Percentiles rank a stretch among this genome's conserved stretches.
phyloP scores from a whole-genome alignment of 768 basidiomycete genomes.

The Mycena filopes region DNA sequence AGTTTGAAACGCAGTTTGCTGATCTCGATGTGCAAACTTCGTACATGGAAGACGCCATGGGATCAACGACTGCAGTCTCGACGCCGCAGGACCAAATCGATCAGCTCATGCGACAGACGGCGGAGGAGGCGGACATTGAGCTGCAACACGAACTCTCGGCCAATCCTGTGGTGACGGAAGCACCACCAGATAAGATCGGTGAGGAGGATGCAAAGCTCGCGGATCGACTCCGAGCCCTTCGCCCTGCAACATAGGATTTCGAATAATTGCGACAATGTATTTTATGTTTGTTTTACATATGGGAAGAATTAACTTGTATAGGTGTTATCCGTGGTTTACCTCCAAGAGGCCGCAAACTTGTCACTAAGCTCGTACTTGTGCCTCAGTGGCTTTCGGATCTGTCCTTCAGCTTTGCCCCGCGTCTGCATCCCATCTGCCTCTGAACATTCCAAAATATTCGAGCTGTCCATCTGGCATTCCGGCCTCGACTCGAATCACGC shows the following conservation, averaged over 20 bases:
- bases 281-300: constrained; percentile 23
- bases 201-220: constrained; percentile 88
- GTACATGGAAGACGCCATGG: constrained; percentile 98
- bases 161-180: constrained; percentile 71
- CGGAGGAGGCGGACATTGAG: constrained; percentile 97
- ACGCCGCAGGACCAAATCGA: constrained; percentile 99
- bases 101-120: constrained; percentile 88
- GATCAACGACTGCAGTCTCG: constrained; percentile 88
- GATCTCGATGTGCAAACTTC: constrained; percentile 98
- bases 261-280: constrained; percentile 21
- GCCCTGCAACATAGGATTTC: constrained; percentile 62
- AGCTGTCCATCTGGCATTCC: no score
- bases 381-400: no score
- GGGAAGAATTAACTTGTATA: constrained; percentile 22
- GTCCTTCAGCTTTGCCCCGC: no score
- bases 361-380: no score
- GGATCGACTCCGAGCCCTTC: constrained; percentile 86
- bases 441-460: no score
- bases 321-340: background rate
- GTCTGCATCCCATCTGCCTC: no score
- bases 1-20: constrained; percentile 95
- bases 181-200: constrained; percentile 61
- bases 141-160: constrained; percentile 88
- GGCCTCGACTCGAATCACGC: no score
- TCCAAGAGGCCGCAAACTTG: no score